These are phyloP conservation scores for Ganoderma boninense DNA, from an alignment of 1,284 basidiomycete genomes.

Conservation along the genomic window DNA sequence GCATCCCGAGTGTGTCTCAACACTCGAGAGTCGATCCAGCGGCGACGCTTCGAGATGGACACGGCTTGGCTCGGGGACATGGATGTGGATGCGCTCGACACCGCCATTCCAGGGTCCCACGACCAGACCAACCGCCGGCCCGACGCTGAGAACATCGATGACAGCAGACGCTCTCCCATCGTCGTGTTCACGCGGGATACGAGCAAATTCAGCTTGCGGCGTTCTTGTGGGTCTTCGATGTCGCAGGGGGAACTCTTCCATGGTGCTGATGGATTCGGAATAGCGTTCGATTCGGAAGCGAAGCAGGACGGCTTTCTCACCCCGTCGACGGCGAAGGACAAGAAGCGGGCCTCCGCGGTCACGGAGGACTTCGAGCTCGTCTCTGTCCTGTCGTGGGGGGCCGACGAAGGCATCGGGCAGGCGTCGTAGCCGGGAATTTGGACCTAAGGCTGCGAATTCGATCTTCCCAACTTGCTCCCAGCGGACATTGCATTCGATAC, in stretches of 20 bases:
- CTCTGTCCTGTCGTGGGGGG: slow-evolving; percentile 13
- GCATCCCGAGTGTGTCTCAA: slow-evolving; percentile 27
- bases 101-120: neutral
- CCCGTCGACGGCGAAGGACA: neutral
- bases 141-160: neutral
- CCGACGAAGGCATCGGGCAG: neutral
- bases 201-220: slow-evolving; percentile 8
- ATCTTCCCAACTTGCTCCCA: neutral
- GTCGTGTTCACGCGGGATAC: slow-evolving; percentile 10
- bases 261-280: neutral
- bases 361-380: slow-evolving; percentile 14
- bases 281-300: slow-evolving; percentile 14
- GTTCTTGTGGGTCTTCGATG: slow-evolving; percentile 1
- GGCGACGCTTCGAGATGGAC: neutral
- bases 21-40: slow-evolving; percentile 22
- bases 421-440: neutral
- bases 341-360: neutral
- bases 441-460: neutral
- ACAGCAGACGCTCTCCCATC: neutral
- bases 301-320: neutral
- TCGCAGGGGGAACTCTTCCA: neutral
- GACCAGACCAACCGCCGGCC: neutral
- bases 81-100: neutral
- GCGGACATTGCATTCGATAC: neutral
- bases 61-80: neutral